Percentiles rank a stretch among this genome's conserved stretches.
Conservation (phyloP, 2,329 filamentous ascomycete species). For the Penicillium italicum region DNA sequence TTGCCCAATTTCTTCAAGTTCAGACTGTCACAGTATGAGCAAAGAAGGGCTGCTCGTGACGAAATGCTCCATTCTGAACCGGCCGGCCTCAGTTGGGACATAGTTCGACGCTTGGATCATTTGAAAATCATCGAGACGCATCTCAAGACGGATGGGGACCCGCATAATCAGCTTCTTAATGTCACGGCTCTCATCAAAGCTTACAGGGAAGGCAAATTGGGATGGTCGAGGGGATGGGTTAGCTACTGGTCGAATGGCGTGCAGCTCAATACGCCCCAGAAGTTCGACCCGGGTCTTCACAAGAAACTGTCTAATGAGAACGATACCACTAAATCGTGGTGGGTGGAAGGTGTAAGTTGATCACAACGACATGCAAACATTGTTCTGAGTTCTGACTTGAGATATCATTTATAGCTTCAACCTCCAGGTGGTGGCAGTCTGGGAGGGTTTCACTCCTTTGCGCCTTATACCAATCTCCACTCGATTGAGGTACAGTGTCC, state of each 20-base stretch:
- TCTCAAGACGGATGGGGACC: background rate
- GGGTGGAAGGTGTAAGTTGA: slow-evolving; percentile 8
- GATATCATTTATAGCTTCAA: background rate
- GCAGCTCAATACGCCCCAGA: slow-evolving; percentile 5
- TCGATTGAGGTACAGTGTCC: background rate
- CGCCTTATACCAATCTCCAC: background rate
- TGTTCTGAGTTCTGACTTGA: background rate
- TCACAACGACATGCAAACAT: background rate
- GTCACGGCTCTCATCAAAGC: background rate
- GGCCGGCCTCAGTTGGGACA: background rate
- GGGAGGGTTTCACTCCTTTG: background rate
- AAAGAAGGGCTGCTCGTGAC: background rate
- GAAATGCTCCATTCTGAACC: background rate
- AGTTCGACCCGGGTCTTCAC: background rate
- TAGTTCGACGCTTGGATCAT: background rate
- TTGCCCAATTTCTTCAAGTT: background rate
- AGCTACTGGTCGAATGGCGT: slow-evolving; percentile 10
- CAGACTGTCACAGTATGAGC: background rate
- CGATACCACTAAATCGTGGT: background rate
- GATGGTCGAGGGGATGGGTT: slow-evolving; percentile 1
- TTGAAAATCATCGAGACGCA: background rate
- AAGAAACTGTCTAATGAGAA: background rate
- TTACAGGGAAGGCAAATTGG: background rate
- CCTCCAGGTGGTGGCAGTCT: background rate
- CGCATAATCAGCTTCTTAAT: slow-evolving; percentile 4